Base-by-base conservation (phyloP, 306 rosid genomes). In the Pueraria montana region DNA sequence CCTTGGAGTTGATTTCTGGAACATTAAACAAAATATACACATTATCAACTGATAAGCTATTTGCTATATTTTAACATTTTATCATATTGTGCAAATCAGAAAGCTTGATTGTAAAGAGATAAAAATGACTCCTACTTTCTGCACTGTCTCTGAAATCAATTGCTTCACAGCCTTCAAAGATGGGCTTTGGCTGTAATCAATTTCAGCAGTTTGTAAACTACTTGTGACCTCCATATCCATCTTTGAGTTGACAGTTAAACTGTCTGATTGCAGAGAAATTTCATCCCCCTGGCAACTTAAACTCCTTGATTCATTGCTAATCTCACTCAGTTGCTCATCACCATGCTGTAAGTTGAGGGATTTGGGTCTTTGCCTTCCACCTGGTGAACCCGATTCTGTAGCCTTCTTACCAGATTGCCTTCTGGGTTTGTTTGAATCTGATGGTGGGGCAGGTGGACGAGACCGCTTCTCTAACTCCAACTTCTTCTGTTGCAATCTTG, bases 401-500 rank as follows among this genome's bases (percentile, higher is more conserved):
- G 64, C 80, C 86, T 89, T 89, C 87, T 81, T 76, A 82, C 89
- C 68, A 46, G 85, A 77, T 85, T 86, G 89, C 87, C 90, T 87
- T 86, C 88, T 92, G 17, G 87, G 74, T 83, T 89, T 95, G 82
- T 79, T 89, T 68, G 90, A 49, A 72, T 87, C 91, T 11, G 91
- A 83, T 58, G 92, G 91, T 34, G 92, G 87, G 17, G 92, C 84
- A 66, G 94, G 94, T 2, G 92, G 90, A 72, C 88, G 90, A 68
- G 95, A 89, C 68, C 89, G 88, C 84, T 84, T 95, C 84, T 89
- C 98, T 82, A 86, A 80, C 81, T 93, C 95, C 73, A 80, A 82
- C 87, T 88, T 95, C 91, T 89, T 91, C 88, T 82, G 93, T 74
- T 86, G 97, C 83, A 91, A 83, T 86, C 93, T 93, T 12, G 98